Base-by-base conservation (phyloP, 352 stramenopile species). In the Globisporangium lucens region DNA sequence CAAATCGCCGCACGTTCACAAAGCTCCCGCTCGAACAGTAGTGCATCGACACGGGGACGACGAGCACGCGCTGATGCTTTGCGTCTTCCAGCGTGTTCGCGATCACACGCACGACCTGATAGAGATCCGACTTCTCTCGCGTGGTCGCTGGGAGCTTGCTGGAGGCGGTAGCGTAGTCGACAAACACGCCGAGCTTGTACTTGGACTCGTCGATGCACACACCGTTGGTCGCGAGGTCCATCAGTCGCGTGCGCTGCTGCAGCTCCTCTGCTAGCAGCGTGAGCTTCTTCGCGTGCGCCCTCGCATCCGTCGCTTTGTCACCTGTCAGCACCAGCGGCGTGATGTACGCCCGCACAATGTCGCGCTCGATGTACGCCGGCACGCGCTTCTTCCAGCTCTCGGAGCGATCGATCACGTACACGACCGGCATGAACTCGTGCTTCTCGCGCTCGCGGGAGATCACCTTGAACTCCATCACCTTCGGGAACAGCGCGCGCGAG, bases 381-480 rank as follows among this genome's bases (percentile, higher is more conserved):
- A 91, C 78, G 68, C 78, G 81, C 53, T 69, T 67, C 33, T 62
- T 64, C 82, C 82, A 92, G 43, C 73, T 76, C 3, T 71, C 63
- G 15, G 82, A 87, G 43, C 83, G 82, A 51, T 90, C 80, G 49
- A 90, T 81, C 46, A 92, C 64, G 63, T 90, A 92, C 41, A 92
- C 77, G 24, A 89, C 77, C 1, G 83, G 83, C 79, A 90, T 89
- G 70, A 90, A 88, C 73, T 90, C 81, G 74, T 91, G 83, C 75
- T 89, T 90, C 59, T 89, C 78, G 36, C 67, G 75, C 72, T 91
- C 81, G 59, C 83, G 81, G 10, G 73, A 85, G 67, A 90, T 90
- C 46, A 91, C 82, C 53, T 90, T 89, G 71, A 90, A 91, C 80
- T 91, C 83, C 78, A 89, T 88, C 13, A 91, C 78, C 58, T 74